Conservation (phyloP, 148 eudicot genomes). For the Rheum nobile region DNA sequence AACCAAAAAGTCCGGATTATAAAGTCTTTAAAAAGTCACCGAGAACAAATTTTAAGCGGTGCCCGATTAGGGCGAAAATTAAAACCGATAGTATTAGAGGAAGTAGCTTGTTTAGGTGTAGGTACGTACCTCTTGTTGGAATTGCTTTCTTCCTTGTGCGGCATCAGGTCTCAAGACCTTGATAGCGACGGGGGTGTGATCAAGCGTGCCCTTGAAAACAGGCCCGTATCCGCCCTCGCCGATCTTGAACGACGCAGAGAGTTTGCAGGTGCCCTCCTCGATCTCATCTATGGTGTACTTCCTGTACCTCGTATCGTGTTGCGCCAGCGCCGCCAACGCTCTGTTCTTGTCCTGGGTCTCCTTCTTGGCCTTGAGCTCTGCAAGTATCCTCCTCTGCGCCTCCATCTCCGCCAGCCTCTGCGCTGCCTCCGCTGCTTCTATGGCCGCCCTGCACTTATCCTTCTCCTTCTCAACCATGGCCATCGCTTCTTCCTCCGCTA, state of each 20-base stretch:
- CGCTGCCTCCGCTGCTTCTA: constrained; percentile 9
- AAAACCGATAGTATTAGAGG: no score
- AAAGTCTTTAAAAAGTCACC: no score
- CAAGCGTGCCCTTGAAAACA: not conserved
- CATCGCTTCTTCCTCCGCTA: not conserved
- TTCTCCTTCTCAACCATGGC: constrained; percentile 9
- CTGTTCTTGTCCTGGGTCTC: not conserved
- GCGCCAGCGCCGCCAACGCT: not conserved
- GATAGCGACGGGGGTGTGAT: constrained; percentile 7
- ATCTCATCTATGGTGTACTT: constrained; percentile 12
- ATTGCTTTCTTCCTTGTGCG: constrained; percentile 8
- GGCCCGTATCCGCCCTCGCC: constrained; percentile 13
- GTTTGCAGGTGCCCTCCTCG: not conserved
- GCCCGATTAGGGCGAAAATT: no score
- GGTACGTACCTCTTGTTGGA: constrained; percentile 28
- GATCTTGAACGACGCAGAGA: constrained; percentile 2
- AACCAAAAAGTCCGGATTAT: no score
- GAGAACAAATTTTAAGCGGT: no score
- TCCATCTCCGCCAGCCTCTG: constrained; percentile 7
- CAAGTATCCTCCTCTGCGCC: not conserved
- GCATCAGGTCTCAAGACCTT: constrained; percentile 13
- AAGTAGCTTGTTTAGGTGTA: no score
- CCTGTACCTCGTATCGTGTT: not conserved
- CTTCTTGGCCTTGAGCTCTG: not conserved
- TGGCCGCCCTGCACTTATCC: not conserved